Evolutionary conservation across 345 rosid genomes (phyloP), one percentile per base, ranked within the genome.

Genomic region (Ceriops zippeliana): DNA sequence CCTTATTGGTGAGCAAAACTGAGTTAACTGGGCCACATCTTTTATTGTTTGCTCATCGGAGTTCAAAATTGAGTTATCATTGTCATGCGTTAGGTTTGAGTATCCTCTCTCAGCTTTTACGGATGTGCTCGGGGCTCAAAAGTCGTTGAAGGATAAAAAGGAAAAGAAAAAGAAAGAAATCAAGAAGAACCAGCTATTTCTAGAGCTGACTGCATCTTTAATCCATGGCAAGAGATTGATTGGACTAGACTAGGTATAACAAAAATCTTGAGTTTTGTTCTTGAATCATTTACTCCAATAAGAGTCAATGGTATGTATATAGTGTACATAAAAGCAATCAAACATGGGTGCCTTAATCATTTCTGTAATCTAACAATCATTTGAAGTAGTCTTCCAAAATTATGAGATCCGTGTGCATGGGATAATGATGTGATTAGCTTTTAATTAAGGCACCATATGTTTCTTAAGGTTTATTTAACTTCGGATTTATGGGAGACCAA

Each of bases 311-410:
- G 16, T 19, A 11, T 42, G 49, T 4, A 13, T 15, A 13, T 0
- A 42, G 15, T 7, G 22, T 21, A 21, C 38, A 32, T 62, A 66
- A 54, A 49, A 46, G 66, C 67, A 77, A 71, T 47, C 63, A 70
- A 58, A 59, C 32, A 19, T 52, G 79, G 63, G 80, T 82, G 78
- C 66, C 78, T 42, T 13, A 42, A 42, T 13, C 49, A 42, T 42
- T 42, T 42, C 49, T 42, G 17, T 42, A 42, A 42, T 42, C 49
- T 42, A 0, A 15, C 49, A 42, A 42, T 42, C 49, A 42, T 42
- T 42, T 42, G 13, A 42, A 42, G 49, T 42, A 42, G 49, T 42
- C 49, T 11, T 42, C 17, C 49, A 42, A 42, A 42, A 42, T 42
- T 13, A 13, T 42, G 49, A 42, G 17, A 15, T 42, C 4, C 13